phyloP scores from a whole-genome alignment of 2,329 filamentous ascomycete genomes.

The Paecilomyces niveus region DNA sequence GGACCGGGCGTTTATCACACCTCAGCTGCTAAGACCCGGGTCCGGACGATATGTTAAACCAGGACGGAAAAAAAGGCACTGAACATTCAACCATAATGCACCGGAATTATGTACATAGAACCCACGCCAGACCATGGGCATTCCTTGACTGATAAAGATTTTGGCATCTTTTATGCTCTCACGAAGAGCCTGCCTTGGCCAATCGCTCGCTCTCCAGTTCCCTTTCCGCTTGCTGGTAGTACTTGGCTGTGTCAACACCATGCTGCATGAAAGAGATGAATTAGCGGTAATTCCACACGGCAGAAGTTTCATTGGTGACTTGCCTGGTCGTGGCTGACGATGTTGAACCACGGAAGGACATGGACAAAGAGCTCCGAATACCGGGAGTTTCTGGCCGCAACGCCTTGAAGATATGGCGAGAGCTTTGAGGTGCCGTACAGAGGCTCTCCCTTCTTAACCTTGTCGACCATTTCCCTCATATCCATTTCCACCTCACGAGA shows the following conservation, averaged over 20 bases:
- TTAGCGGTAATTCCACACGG: conserved; percentile 5
- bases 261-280: conserved; percentile 50
- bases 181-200: conserved; percentile 21
- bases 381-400: conserved; percentile 84
- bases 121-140: neutral
- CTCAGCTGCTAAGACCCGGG: neutral
- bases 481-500: conserved; percentile 87
- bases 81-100: neutral
- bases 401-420: conserved; percentile 85
- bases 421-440: conserved; percentile 76
- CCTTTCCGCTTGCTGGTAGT: conserved; percentile 90
- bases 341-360: conserved; percentile 93
- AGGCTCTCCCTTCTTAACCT: conserved; percentile 85
- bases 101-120: neutral
- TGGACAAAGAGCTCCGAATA: conserved; percentile 80
- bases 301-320: conserved; percentile 10
- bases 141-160: conserved; percentile 6
- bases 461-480: conserved; percentile 96
- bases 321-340: conserved; percentile 83
- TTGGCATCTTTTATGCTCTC: conserved; percentile 1
- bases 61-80: neutral
- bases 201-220: conserved; percentile 75
- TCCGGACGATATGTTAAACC: neutral
- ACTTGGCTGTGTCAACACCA: conserved; percentile 96
- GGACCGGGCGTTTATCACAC: neutral